A percentile compares a stretch with the other conserved stretches of the same genome.
Evolutionary conservation across 2,329 filamentous ascomycete species (phyloP).

Genomic region (Ceratocystis lukuohia): DNA sequence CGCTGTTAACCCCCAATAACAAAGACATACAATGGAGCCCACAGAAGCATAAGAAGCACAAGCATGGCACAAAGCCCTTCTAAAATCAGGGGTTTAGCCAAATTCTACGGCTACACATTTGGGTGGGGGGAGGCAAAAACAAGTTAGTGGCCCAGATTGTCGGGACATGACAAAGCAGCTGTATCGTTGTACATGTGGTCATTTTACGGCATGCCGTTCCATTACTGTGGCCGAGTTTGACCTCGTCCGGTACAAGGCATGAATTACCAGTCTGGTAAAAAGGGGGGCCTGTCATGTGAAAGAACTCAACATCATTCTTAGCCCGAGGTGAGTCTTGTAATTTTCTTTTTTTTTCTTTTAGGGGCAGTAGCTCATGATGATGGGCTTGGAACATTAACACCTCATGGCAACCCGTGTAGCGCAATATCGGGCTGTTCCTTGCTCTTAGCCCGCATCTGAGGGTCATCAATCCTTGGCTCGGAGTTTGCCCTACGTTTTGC

Average conservation of each 20-base stretch:
- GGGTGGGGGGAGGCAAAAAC: not conserved
- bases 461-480: not conserved
- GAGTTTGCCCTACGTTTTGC: not conserved
- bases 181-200: not conserved
- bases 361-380: not conserved
- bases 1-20: too few relatives aligned
- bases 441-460: not conserved
- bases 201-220: not conserved
- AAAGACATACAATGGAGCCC: too few relatives aligned
- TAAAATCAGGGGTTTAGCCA: not conserved
- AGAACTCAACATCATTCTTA: not conserved
- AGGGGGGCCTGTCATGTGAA: too few relatives aligned
- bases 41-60: too few relatives aligned
- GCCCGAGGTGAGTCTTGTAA: not conserved
- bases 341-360: not conserved
- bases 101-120: not conserved
- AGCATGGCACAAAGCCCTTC: too few relatives aligned
- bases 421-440: slow-evolving; percentile 4
- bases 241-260: not conserved
- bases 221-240: not conserved
- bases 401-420: not conserved
- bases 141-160: not conserved
- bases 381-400: not conserved
- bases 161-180: not conserved
- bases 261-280: too few relatives aligned